Base-by-base conservation (phyloP, 306 rosid genomes). In the Fagus crenata region DNA sequence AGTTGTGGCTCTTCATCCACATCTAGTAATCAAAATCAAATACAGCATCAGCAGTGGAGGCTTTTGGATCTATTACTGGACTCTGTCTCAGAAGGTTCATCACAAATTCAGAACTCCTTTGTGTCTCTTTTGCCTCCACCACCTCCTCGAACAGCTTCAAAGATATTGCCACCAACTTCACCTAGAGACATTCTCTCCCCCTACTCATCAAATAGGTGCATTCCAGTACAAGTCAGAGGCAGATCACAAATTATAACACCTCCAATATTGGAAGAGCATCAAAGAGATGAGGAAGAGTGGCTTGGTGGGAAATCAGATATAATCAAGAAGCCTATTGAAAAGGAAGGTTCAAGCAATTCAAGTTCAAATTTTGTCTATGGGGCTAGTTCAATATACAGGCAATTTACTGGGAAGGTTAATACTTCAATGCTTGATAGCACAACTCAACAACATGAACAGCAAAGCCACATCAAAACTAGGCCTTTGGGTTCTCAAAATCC, bases 91-190 rank as follows among this genome's bases (percentile, higher is more conserved):
- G 78, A 73, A 72, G 74, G 59, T 67, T 72, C 75, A 14, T 43
- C 68, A 13, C 72, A 64, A 11, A 79, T 75, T 68, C 78, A 49
- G 1, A 71, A 68, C 60, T 40, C 31, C 43, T 83, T 76, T 49
- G 75, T 83, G 4, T 83, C 86, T 71, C 86, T 79, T 9, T 78
- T 79, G 43, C 86, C 86, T 83, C 84, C 86, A 43, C 86, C 84
- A 2, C 84, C 81, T 0, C 86, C 84, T 22, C 49, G 78, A 64
- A 71, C 78, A 5, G 60, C 54, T 49, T 83, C 86, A 46, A 83
- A 80, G 78, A 83, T 83, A 69, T 72, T 83, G 13, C 81, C 78
- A 55, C 81, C 81, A 41, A 41, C 22, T 37, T 11, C 73, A 7
- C 32, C 71, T 7, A 74, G 60, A 56, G 54, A 36, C 58, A 58